These are phyloP conservation scores for Nannizziopsis arthrosporioides DNA, from an alignment of 2,329 filamentous ascomycete species.

Conservation along the genomic window DNA sequence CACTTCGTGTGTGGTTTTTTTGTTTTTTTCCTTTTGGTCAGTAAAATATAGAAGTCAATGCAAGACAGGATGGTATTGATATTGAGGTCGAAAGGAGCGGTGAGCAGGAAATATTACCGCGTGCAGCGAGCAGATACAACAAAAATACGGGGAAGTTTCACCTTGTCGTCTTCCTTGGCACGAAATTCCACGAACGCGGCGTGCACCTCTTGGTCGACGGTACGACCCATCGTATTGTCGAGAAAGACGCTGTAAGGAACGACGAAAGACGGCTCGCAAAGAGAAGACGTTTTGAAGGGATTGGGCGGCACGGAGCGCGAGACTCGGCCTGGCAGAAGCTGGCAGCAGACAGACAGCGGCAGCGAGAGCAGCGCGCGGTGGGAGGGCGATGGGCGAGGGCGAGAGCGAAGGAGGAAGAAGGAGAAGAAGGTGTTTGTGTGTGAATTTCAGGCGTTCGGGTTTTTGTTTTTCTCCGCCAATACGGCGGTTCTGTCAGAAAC, in stretches of 20 bases:
- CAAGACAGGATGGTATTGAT: too few relatives aligned
- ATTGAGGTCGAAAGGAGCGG: conserved; percentile 11
- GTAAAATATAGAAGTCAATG: conserved; percentile 20
- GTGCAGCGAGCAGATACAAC: conserved; percentile 16
- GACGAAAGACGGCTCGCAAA: conserved; percentile 16
- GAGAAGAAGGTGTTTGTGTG: conserved; percentile 4
- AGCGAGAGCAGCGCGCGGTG: too few relatives aligned
- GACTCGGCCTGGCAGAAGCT: not conserved
- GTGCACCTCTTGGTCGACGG: conserved; percentile 43
- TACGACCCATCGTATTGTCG: conserved; percentile 36
- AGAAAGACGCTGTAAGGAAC: conserved; percentile 15
- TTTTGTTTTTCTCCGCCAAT: conserved; percentile 11
- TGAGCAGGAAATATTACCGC: conserved; percentile 30
- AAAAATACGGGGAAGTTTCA: conserved; percentile 25
- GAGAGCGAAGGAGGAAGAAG: conserved; percentile 7
- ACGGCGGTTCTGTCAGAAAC: conserved; percentile 13
- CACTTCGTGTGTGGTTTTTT: conserved; percentile 15
- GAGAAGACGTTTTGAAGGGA: conserved; percentile 15
- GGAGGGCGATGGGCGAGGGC: not conserved
- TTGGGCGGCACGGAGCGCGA: conserved; percentile 10
- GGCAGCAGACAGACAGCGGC: not conserved
- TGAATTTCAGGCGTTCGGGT: conserved; percentile 11
- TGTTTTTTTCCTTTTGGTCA: too few relatives aligned
- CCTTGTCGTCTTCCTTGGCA: conserved; percentile 44
- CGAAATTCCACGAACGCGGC: conserved; percentile 44